Evolutionary conservation across 1,284 basidiomycete species (phyloP), one percentile per base, ranked within the genome.

Genomic region (Cryptococcus sp.): DNA sequence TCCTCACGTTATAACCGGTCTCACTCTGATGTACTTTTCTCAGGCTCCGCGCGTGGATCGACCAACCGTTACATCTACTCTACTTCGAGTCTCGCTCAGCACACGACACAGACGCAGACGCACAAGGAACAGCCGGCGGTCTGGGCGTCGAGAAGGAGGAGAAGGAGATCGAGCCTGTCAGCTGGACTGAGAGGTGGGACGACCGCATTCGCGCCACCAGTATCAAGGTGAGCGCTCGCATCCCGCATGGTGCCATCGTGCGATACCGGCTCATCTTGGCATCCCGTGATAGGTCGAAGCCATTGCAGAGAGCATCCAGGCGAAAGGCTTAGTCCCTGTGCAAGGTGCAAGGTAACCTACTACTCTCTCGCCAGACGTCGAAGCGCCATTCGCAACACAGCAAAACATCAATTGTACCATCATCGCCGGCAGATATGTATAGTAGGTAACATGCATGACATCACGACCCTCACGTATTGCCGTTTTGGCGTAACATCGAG

Each of bases 101-200:
- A 1, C 71, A 76, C 56, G 76, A 78, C 53, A 69, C 69, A 40
- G 91, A 93, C 63, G 90, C 91, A 56, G 88, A 91, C 65, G 91
- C 89, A 0, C 90, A 93, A 77, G 91, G 91, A 10, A 93, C 93
- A 65, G 92, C 91, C 5, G 92, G 92, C 53, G 92, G 92, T 35
- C 81, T 95, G 54, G 91, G 92, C 25, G 69, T 79, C 22, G 91
- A 93, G 65, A 87, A 90, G 45, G 72, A 69, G 40, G 78, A 78
- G 52, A 89, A 91, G 68, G 84, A 85, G 72, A 86, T 93, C 62
- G 91, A 91, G 25, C 91, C 90, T 1, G 87, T 90, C 13, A 86
- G 87, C 5, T 90, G 89, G 78, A 93, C 91, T 0, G 93, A 93
- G 78, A 85, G 88, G 53, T 94, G 92, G 92, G 92, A 95, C 73